phyloP scores from a whole-genome alignment of 352 stramenopile genomes.

The Phytophthora pinifolia region DNA sequence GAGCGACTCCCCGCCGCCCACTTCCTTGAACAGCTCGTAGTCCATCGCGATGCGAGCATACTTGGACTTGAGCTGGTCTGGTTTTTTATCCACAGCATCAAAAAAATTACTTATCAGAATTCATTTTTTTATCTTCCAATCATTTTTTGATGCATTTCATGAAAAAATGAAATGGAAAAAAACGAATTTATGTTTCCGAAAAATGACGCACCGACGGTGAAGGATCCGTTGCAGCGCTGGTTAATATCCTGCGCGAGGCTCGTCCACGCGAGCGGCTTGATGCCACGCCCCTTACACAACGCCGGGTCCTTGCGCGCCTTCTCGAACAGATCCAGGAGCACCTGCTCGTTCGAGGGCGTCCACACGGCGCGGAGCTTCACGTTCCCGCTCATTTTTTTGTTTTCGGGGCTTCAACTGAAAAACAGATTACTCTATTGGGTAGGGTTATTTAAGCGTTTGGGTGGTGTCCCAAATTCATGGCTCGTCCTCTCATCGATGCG shows the following conservation, averaged over 20 bases:
- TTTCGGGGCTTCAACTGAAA: slow-evolving; percentile 6
- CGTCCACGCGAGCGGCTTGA: slow-evolving; percentile 22
- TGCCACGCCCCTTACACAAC: slow-evolving; percentile 20
- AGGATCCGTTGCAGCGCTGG: slow-evolving; percentile 22
- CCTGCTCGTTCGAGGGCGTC: slow-evolving; percentile 22
- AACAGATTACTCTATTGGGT: slow-evolving; percentile 15
- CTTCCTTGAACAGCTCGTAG: slow-evolving; percentile 33
- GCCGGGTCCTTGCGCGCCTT: slow-evolving; percentile 30
- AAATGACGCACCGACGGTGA: slow-evolving; percentile 27
- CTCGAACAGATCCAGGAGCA: slow-evolving; percentile 37
- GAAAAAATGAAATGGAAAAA: too few species aligned
- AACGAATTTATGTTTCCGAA: background rate
- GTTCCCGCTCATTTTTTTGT: slow-evolving; percentile 28
- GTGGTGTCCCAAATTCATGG: slow-evolving; percentile 21
- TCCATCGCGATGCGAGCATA: slow-evolving; percentile 35
- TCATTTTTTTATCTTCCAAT: background rate
- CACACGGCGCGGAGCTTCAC: slow-evolving; percentile 27
- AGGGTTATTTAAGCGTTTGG: slow-evolving; percentile 14
- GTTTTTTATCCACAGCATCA: slow-evolving; percentile 1
- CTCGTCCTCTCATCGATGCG: slow-evolving; percentile 45
- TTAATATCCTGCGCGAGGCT: slow-evolving; percentile 32
- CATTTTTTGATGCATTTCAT: too few species aligned
- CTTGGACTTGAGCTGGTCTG: slow-evolving; percentile 44
- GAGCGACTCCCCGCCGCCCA: slow-evolving; percentile 9
- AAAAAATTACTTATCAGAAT: slow-evolving; percentile 1